Evolutionary conservation across 495 filamentous ascomycete species (phyloP).

Genomic region (Aspergillus hancockii): DNA sequence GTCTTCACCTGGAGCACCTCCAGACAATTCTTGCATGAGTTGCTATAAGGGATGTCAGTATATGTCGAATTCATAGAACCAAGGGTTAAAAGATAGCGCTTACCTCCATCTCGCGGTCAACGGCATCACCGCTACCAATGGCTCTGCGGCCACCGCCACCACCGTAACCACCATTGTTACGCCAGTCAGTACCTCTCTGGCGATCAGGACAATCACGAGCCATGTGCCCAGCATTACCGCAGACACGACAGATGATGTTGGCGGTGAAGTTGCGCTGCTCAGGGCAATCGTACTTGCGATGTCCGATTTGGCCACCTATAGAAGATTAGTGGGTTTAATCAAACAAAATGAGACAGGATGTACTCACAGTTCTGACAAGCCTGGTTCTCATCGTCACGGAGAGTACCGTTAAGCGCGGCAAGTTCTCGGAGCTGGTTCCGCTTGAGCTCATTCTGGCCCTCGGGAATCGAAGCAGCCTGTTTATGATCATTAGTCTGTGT

Average conservation of each 20-base stretch:
- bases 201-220: constrained; percentile 91
- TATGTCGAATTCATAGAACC: constrained; percentile 24
- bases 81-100: constrained; percentile 31
- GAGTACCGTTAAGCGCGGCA: constrained; percentile 94
- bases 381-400: constrained; percentile 98
- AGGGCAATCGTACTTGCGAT: constrained; percentile 98
- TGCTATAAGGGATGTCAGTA: constrained; percentile 56
- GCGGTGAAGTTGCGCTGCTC: constrained; percentile 97
- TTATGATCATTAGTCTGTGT: background rate
- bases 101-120: constrained; percentile 94
- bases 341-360: constrained; percentile 1
- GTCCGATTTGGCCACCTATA: constrained; percentile 88
- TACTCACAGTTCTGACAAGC: constrained; percentile 95
- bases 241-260: constrained; percentile 98
- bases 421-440: constrained; percentile 97
- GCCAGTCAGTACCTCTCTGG: constrained; percentile 87
- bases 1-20: constrained; percentile 62
- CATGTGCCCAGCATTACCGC: constrained; percentile 93
- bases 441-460: constrained; percentile 98
- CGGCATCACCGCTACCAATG: constrained; percentile 76
- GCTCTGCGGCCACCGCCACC: constrained; percentile 56
- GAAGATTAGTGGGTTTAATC: constrained; percentile 11
- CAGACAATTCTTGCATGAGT: constrained; percentile 97
- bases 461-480: constrained; percentile 95
- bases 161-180: constrained; percentile 63